Evolutionary conservation across 179 eudicot species (phyloP).

Genomic region (Vitellaria paradoxa): DNA sequence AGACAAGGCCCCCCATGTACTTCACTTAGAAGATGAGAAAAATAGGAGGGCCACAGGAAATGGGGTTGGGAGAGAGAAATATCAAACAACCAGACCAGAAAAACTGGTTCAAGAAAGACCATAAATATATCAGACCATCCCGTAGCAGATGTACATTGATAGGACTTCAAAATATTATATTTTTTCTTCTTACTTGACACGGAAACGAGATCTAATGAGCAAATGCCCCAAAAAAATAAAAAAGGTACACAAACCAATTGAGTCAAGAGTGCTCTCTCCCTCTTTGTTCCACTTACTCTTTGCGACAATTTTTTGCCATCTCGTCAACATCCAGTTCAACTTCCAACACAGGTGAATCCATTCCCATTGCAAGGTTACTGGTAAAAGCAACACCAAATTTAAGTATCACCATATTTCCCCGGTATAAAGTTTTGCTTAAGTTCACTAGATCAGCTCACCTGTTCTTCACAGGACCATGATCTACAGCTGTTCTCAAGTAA

Average conservation of each 20-base stretch:
- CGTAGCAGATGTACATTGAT: too few relatives aligned
- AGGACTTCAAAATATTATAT: neutral
- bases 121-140: too few relatives aligned
- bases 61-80: neutral
- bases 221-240: constrained; percentile 3
- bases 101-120: neutral
- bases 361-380: constrained; percentile 55
- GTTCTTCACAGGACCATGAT: constrained; percentile 90
- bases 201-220: neutral
- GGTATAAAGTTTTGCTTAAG: neutral
- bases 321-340: constrained; percentile 92
- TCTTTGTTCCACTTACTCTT: constrained; percentile 23
- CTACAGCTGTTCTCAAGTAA: constrained; percentile 75
- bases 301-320: constrained; percentile 68
- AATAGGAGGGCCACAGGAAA: neutral
- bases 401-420: neutral
- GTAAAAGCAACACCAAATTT: constrained; percentile 1
- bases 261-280: neutral
- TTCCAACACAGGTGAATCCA: constrained; percentile 68
- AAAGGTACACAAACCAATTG: constrained; percentile 6
- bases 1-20: neutral
- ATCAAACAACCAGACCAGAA: neutral
- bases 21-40: neutral
- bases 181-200: neutral
- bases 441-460: constrained; percentile 42